Conservation (phyloP, 2,329 filamentous ascomycete genomes). For the Aotearoamyces nothofagi region DNA sequence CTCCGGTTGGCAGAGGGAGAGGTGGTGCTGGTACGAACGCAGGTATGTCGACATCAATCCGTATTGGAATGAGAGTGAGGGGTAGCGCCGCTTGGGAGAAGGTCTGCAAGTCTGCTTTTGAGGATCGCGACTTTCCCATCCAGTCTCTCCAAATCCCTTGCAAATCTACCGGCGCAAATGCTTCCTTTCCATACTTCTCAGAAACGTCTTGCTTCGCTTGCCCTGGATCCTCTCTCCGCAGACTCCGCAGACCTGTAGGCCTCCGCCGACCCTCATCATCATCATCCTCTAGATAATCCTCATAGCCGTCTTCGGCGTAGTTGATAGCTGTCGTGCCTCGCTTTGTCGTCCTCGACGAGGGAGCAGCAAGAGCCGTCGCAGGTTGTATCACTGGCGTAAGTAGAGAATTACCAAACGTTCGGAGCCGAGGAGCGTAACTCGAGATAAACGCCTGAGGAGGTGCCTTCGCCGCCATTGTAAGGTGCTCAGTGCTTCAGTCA, state of each 20-base stretch:
- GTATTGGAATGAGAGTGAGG: conserved; percentile 83
- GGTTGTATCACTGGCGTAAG: conserved; percentile 70
- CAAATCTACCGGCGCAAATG: conserved; percentile 60
- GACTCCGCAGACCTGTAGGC: conserved; percentile 68
- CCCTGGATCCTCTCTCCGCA: conserved; percentile 60
- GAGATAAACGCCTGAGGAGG: conserved; percentile 79
- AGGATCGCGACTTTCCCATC: conserved; percentile 60
- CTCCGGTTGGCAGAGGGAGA: conserved; percentile 46
- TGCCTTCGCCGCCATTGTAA: conserved; percentile 17
- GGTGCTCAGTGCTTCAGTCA: conserved; percentile 11
- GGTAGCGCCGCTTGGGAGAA: conserved; percentile 61
- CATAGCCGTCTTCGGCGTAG: conserved; percentile 92
- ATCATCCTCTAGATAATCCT: conserved; percentile 68
- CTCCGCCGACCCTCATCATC: conserved; percentile 54
- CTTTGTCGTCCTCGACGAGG: conserved; percentile 77
- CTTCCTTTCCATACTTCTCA: conserved; percentile 75
- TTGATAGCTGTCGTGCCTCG: conserved; percentile 93
- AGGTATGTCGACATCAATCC: conserved; percentile 86
- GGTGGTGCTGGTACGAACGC: conserved; percentile 54
- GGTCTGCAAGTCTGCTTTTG: conserved; percentile 43
- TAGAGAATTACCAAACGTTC: conserved; percentile 82
- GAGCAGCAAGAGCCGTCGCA: conserved; percentile 46
- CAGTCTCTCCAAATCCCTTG: conserved; percentile 92
- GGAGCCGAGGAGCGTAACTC: conserved; percentile 80
- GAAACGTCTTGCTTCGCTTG: conserved; percentile 47